These are phyloP conservation scores for Hyaloscypha finlandica DNA, from an alignment of 495 filamentous ascomycete species.

Conservation along the genomic window DNA sequence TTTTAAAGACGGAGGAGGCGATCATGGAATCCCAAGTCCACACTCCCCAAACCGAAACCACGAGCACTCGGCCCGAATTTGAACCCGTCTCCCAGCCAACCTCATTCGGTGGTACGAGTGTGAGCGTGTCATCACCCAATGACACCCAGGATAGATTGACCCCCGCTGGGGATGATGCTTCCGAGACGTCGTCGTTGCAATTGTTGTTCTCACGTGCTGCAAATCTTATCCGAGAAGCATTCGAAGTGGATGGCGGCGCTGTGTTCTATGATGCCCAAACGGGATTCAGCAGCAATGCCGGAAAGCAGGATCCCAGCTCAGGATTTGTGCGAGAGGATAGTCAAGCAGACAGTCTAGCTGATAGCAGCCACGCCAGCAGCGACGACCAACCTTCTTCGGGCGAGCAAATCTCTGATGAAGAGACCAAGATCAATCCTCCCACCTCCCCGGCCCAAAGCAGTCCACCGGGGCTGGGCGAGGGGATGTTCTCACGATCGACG, in stretches of 20 bases:
- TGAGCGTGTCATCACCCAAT: constrained; percentile 8
- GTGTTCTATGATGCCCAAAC: constrained; percentile 50
- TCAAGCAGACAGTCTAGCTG: constrained; percentile 9
- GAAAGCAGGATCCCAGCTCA: neutral
- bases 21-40: constrained; percentile 9
- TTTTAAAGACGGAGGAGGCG: constrained; percentile 21
- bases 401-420: constrained; percentile 7
- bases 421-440: neutral
- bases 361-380: constrained; percentile 17
- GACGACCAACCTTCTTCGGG: constrained; percentile 12
- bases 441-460: neutral
- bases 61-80: constrained; percentile 8
- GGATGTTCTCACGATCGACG: constrained; percentile 18
- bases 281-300: constrained; percentile 18
- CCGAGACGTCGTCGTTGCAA: constrained; percentile 25
- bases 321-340: neutral
- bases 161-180: constrained; percentile 13
- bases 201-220: constrained; percentile 55
- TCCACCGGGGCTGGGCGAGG: constrained; percentile 11
- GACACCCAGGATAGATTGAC: constrained; percentile 5
- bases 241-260: constrained; percentile 56
- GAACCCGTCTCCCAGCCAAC: constrained; percentile 7
- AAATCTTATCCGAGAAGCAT: constrained; percentile 57
- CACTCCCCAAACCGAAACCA: neutral
- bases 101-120: constrained; percentile 18